Evolutionary conservation across 148 eudicot species (phyloP), one percentile per base, ranked within the genome.

Genomic region (Vaccinium corymbosum): DNA sequence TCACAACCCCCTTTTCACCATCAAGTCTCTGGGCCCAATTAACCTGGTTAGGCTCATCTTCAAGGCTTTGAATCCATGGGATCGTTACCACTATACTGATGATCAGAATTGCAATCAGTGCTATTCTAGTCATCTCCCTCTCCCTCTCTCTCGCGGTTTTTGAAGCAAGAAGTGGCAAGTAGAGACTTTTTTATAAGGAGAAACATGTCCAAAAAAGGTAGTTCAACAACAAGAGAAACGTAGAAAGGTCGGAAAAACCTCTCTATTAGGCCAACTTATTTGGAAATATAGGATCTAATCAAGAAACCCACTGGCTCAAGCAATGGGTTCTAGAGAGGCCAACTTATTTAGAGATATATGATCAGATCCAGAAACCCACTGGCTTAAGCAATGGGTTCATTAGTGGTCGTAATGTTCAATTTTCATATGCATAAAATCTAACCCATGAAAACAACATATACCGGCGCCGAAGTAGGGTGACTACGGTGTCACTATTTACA

Each of bases 1-100:
- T 90, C 10, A 83, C 86, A 1, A 74, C 81, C 57, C 83, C 79
- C 48, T 53, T 61, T 1, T 50, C 75, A 0, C 70, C 68, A 8
- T 79, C 86, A 7, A 75, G 70, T 52, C 87, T 71, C 64, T 52
- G 71, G 49, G 89, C 89, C 87, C 89, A 87, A 48, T 74, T 84
- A 14, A 64, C 75, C 16, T 82, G 64, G 20, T 82, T 49, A 7
- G 75, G 25, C 52, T 27, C 81, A 15, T 78, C 81, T 78, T 78
- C 46, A n/a, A 25, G 81, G 49, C 64, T 53, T 27, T n/a, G 80
- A 50, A 77, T 50, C 38, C 11, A 25, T 50, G 80, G 80, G 11
- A 50, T 51, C 12, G 35, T 49, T 13, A 25, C 59, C 57, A 51
- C 32, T 5, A 50, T 20, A 51, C 13, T 49, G 80, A 25, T 32